Conservation (phyloP, 257 asterid species). For the Phtheirospermum japonicum region DNA sequence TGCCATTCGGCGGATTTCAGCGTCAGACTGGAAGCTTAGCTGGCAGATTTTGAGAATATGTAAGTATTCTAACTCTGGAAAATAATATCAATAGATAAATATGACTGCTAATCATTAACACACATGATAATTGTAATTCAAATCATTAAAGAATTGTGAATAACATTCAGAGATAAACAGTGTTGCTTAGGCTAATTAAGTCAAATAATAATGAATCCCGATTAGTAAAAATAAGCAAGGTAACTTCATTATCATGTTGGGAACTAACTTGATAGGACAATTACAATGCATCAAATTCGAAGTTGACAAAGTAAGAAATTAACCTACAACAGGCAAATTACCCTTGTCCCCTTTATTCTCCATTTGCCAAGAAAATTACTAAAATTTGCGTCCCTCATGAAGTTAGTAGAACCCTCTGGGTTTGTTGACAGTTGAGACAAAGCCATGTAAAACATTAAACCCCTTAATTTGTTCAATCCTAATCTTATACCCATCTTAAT, state of each 20-base stretch:
- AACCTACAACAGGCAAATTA: too few species aligned
- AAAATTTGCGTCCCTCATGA: too few species aligned
- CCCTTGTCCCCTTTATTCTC: too few species aligned
- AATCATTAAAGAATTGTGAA: too few species aligned
- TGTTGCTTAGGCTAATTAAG: not conserved
- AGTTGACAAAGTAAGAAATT: too few species aligned
- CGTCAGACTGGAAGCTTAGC: conserved; percentile 23
- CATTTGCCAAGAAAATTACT: too few species aligned
- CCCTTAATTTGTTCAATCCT: not conserved
- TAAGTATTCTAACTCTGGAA: conserved; percentile 5
- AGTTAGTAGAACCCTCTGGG: too few species aligned
- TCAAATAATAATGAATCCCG: not conserved
- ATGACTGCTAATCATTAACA: too few species aligned
- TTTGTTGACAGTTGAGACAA: not conserved
- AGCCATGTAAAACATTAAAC: not conserved
- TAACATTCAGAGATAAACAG: not conserved
- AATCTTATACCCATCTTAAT: too few species aligned
- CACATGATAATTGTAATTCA: too few species aligned
- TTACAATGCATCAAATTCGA: not conserved
- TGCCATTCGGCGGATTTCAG: conserved; percentile 35
- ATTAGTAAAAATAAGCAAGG: not conserved
- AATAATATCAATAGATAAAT: conserved; percentile 4
- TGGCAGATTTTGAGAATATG: conserved; percentile 22
- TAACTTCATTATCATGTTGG: not conserved
- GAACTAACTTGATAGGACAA: not conserved